Percentiles rank a stretch among this genome's conserved stretches.
phyloP scores from a whole-genome alignment of 768 basidiomycete genomes.

The Lactarius vividus region DNA sequence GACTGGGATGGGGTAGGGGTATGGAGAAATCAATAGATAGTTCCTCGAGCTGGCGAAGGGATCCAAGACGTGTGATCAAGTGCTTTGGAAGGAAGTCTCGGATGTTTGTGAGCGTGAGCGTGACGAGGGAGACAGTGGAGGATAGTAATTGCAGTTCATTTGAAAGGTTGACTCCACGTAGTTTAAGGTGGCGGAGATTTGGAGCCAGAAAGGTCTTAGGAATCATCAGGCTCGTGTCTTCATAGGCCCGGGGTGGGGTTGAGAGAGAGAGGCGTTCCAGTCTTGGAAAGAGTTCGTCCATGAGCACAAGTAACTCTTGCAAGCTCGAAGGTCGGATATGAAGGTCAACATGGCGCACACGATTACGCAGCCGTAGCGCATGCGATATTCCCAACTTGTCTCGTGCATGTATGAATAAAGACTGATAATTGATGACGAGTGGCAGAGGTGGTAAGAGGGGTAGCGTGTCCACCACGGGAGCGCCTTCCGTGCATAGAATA shows the following conservation, averaged over 20 bases:
- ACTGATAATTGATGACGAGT: background rate
- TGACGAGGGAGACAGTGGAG: background rate
- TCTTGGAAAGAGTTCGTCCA: background rate
- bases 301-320: background rate
- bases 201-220: background rate
- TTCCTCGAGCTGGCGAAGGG: background rate
- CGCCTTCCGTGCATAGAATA: background rate
- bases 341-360: background rate
- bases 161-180: constrained; percentile 1
- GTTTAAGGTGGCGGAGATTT: background rate
- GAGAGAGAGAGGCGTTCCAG: background rate
- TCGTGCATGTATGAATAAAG: background rate
- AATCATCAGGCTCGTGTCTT: background rate
- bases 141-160: background rate
- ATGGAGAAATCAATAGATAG: constrained; percentile 3
- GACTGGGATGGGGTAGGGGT: background rate
- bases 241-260: background rate
- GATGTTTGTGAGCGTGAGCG: background rate
- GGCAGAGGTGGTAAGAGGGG: constrained; percentile 1
- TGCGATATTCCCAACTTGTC: background rate
- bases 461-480: background rate
- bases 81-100: background rate
- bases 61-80: background rate
- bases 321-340: background rate
- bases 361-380: background rate